Conservation (phyloP, 352 stramenopile species). For the Globisporangium orthogonon region DNA sequence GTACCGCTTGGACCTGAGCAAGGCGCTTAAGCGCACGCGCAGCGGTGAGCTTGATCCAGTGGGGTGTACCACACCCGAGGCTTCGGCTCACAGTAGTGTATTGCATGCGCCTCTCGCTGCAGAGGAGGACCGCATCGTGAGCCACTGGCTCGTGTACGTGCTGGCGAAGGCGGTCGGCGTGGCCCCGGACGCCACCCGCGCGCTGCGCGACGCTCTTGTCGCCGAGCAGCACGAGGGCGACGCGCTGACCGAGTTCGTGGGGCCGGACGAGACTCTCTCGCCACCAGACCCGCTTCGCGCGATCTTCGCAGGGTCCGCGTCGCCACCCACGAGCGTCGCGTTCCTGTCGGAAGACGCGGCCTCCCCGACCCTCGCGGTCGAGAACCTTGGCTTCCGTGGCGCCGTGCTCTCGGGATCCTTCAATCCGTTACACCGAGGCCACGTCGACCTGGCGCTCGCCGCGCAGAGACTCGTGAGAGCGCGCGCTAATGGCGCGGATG, state of each 20-base stretch:
- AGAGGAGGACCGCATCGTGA: constrained; percentile 69
- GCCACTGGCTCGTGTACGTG: constrained; percentile 62
- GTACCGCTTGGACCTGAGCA: constrained; percentile 65
- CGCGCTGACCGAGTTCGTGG: constrained; percentile 15
- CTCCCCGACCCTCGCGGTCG: constrained; percentile 11
- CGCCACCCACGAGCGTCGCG: constrained; percentile 30
- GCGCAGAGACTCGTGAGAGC: constrained; percentile 37
- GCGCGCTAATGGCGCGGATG: constrained; percentile 14
- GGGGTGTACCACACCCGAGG: not conserved
- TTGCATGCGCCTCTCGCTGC: not conserved
- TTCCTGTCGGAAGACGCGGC: constrained; percentile 29
- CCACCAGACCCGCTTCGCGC: constrained; percentile 18
- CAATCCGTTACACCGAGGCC: constrained; percentile 75
- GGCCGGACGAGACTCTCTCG: not conserved
- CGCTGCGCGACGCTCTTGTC: constrained; percentile 26
- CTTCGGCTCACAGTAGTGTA: not conserved
- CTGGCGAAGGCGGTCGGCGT: constrained; percentile 37
- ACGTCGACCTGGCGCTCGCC: constrained; percentile 46
- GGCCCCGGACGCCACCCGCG: constrained; percentile 20
- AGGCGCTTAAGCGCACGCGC: constrained; percentile 40
- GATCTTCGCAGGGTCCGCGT: constrained; percentile 17
- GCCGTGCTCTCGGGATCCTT: constrained; percentile 77
- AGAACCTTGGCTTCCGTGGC: constrained; percentile 42
- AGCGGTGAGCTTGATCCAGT: constrained; percentile 2
- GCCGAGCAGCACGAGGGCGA: constrained; percentile 25